A percentile compares a stretch with the other conserved stretches of the same genome.
phyloP scores from a whole-genome alignment of 2,329 filamentous ascomycete species.

The Apiospora koreana region DNA sequence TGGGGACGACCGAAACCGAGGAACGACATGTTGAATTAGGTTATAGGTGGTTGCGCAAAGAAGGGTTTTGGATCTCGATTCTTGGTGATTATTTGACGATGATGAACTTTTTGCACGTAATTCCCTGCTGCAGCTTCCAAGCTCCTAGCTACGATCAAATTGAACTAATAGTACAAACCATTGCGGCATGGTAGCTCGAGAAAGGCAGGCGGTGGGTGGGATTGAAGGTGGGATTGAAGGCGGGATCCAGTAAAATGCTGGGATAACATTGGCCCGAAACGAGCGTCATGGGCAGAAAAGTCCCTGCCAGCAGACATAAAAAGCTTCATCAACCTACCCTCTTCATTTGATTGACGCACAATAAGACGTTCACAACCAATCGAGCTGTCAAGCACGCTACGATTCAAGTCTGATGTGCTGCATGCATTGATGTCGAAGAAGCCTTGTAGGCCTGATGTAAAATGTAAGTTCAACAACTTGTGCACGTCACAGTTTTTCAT shows the following conservation, averaged over 20 bases:
- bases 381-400: not conserved
- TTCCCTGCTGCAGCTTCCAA: not conserved
- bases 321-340: not conserved
- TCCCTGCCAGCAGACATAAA: not conserved
- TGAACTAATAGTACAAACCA: not conserved
- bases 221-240: too few species aligned
- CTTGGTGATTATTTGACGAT: not conserved
- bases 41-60: not conserved
- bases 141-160: conserved; percentile 1
- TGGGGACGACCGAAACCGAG: conserved; percentile 75
- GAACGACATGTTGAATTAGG: conserved; percentile 62
- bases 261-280: not conserved
- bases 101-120: conserved; percentile 9
- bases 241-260: not conserved
- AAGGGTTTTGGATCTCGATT: not conserved
- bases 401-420: not conserved
- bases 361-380: not conserved
- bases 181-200: not conserved
- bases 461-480: not conserved
- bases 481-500: not conserved
- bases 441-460: not conserved
- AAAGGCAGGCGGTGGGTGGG: not conserved
- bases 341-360: not conserved
- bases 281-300: conserved; percentile 3
- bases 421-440: not conserved